These are phyloP conservation scores for Populus pruinosa DNA, from an alignment of 345 rosid species.

Conservation along the genomic window DNA sequence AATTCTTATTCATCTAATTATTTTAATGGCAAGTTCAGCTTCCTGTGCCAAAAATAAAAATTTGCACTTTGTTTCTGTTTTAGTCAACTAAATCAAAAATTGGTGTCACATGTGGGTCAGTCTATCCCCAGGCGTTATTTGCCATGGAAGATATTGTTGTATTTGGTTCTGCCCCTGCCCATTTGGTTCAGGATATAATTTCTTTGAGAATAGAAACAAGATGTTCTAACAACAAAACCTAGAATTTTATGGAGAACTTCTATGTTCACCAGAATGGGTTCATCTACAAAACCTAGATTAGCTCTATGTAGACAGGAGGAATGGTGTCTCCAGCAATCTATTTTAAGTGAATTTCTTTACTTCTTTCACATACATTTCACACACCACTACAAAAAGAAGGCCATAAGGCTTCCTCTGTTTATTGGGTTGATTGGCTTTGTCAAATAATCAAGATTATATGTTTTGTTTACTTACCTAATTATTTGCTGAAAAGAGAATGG, in stretches of 20 bases:
- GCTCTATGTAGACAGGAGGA: not conserved
- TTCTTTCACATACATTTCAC: not conserved
- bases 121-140: not conserved
- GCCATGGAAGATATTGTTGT: not conserved
- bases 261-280: not conserved
- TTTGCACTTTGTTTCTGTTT: not conserved
- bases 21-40: not conserved
- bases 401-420: not conserved
- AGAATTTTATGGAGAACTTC: not conserved
- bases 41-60: not conserved
- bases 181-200: not conserved
- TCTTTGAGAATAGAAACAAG: not conserved
- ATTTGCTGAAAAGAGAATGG: not conserved
- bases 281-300: not conserved
- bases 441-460: not conserved
- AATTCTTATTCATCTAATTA: not conserved
- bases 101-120: not conserved
- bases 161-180: not conserved
- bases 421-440: not conserved
- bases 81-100: not conserved
- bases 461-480: not conserved
- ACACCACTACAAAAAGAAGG: not conserved
- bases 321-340: not conserved
- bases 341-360: too few relatives aligned
- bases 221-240: not conserved